Base-by-base conservation (phyloP, 345 rosid species). In the Dovyalis caffra region DNA sequence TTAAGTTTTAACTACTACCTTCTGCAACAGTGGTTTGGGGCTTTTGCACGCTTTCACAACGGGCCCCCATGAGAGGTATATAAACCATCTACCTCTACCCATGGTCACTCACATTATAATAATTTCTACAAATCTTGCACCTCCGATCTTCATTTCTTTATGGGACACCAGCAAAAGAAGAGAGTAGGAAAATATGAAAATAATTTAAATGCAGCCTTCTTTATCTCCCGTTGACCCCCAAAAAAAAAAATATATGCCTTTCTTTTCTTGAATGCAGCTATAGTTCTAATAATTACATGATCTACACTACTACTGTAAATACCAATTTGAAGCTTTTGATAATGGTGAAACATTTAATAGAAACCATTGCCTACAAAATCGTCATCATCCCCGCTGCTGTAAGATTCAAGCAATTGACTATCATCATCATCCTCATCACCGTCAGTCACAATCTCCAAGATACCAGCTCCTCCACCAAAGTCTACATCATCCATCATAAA, bases 301-400 rank as follows among this genome's bases (percentile, higher is more conserved):
- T 73, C 68, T 62, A 40, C 7, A 51, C 67, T 33, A 51, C 67
- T 33, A 38, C 62, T 47, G 3, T 37, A 20, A 33, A 64, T 33
- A 71, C 26, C 49, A 33, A 61, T 37, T 18, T 64, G 35, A 72
- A 35, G 74, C 74, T 66, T 34, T 69, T 53, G 66, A 80, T 33
- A 70, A 67, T 16, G 35, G 11, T 16, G 26, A 71, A 47, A 70
- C 62, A 81, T 51, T 74, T 82, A 86, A 63, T 80, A 87, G 65
- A 87, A 85, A 53, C 88, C 79, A 76, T 83, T 80, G 65, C 87
- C 87, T 28, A 76, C 67, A 34, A 79, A 80, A 58, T 78, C 90
- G 70, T 88, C 96, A 37, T 90, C 99, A 37, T 89, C 97, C 2
- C 83, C 97, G 70, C 99, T 93, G 75, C 97, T 90, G 76, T 85